These are phyloP conservation scores for Didymosphaeria variabile DNA, from an alignment of 2,329 filamentous ascomycete species.

Conservation along the genomic window DNA sequence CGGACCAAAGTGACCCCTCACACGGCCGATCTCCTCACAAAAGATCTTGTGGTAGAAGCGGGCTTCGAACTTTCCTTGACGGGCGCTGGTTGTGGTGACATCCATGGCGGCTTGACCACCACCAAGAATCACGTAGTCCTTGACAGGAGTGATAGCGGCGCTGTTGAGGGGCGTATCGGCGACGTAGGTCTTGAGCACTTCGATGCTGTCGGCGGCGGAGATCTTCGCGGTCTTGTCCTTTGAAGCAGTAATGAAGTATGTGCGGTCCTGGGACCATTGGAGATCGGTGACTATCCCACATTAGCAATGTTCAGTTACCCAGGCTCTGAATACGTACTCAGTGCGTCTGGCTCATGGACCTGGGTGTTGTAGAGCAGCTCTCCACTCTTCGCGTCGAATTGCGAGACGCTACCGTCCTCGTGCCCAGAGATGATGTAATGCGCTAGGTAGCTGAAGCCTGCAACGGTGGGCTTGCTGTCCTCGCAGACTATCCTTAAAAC, in stretches of 20 bases:
- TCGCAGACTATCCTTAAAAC: conserved; percentile 86
- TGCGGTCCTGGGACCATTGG: conserved; percentile 92
- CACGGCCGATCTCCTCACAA: conserved; percentile 97
- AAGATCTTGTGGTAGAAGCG: conserved; percentile 99
- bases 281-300: conserved; percentile 87
- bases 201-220: conserved; percentile 83
- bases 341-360: conserved; percentile 85
- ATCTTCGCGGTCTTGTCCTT: conserved; percentile 99
- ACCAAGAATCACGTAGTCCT: conserved; percentile 97
- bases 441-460: conserved; percentile 92
- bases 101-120: conserved; percentile 99
- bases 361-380: conserved; percentile 81
- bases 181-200: conserved; percentile 89
- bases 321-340: conserved; percentile 63
- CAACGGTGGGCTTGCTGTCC: conserved; percentile 94
- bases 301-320: conserved; percentile 58
- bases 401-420: conserved; percentile 91
- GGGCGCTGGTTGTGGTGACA: conserved; percentile 90
- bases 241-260: conserved; percentile 97
- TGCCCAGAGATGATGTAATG: conserved; percentile 98
- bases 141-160: conserved; percentile 91
- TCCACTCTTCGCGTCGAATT: conserved; percentile 91
- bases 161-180: conserved; percentile 97
- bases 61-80: conserved; percentile 99
- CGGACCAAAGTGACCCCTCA: conserved; percentile 95